Evolutionary conservation across 257 asterid genomes (phyloP), one percentile per base, ranked within the genome.

Genomic region (Nicotiana attenuata): DNA sequence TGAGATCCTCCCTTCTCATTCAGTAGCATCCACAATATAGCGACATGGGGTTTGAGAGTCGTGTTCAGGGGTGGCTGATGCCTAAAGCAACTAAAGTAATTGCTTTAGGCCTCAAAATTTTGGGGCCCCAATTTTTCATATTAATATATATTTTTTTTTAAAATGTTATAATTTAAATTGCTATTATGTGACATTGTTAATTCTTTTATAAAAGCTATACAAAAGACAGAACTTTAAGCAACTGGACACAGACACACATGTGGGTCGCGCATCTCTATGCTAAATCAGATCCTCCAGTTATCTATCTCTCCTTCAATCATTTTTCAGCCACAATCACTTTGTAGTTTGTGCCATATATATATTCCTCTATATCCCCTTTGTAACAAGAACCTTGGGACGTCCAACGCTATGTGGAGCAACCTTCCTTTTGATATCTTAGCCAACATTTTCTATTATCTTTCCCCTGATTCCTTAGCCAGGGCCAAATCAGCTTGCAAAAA

Each of bases 391-490:
- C 16, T 64, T 17, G 26, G 10, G n/a, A 47, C 17, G 11, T 24
- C 8, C 29, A 1, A 63, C 7, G 75, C 69, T 55, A 90, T 93
- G 98, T 94, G 97, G 97, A 91, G 83, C 87, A 82, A 83, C 38
- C 94, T 94, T 38, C 95, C 96, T 28, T 83, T 80, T 64, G 98
- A 93, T 86, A 84, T 92, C 85, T 71, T 94, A 3, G 84, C 93
- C 73, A 82, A 82, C 84, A 85, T 92, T 84, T 92, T 92, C 89
- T 92, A 96, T 86, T 81, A 87, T 87, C 96, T 94, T 65, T 33
- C 93, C 3, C 97, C 97, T n/a, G 92, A 92, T 22, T 91, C 97
- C 29, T 60, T 94, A 10, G 93, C 93, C 82, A 83, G 94, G 7
- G 93, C 95, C 64, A 90, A 80, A 78, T 87, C 93, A 24, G 63